Evolutionary conservation across 768 basidiomycete genomes (phyloP), one percentile per base, ranked within the genome.

Genomic region (Agaricus sinodeliciosus): DNA sequence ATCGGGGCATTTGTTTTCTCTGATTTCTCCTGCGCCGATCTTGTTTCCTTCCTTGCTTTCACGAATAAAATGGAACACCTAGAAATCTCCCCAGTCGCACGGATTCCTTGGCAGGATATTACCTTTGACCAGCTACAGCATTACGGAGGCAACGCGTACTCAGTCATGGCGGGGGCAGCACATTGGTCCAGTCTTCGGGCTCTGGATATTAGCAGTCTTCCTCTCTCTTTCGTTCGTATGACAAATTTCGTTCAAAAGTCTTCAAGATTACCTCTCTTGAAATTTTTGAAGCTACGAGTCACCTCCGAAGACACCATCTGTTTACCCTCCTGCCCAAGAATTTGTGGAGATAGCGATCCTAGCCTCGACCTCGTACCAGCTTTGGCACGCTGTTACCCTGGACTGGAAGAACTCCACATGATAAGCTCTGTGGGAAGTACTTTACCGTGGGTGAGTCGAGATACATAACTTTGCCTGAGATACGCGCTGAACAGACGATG

Each of bases 121-220:
- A 19, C 35, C 27, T 26, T 50, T 8, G 12, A 40, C 9, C 28
- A 18, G 9, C 34, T 50, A 13, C 40, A 13, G 13, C 49, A 50
- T 31, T 50, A 50, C 22, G 49, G 49, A 31, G 49, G 49, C 26
- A 50, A 43, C 15, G 43, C 42, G 15, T 35, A 31, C 8, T 35
- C 49, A 4, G 31, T 43, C 16, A 16, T 43, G 9, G 34, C 19
- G 4, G 41, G 49, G 7, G 49, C 28, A 11, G 19, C 49, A 28
- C 27, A 43, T 34, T 50, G 49, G 49, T 13, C 49, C 16, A 50
- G 11, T 5, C 27, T 50, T 11, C 28, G 16, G 28, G 43, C 40
- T 19, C 15, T 50, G 49, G 49, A 50, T 15, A 15, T 50, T 27
- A 50, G 49, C 40, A 42, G 18, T 35, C 42, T 43, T 28, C 40